Evolutionary conservation across 257 asterid species (phyloP), one percentile per base, ranked within the genome.

Genomic region (Ilex aquifolium): DNA sequence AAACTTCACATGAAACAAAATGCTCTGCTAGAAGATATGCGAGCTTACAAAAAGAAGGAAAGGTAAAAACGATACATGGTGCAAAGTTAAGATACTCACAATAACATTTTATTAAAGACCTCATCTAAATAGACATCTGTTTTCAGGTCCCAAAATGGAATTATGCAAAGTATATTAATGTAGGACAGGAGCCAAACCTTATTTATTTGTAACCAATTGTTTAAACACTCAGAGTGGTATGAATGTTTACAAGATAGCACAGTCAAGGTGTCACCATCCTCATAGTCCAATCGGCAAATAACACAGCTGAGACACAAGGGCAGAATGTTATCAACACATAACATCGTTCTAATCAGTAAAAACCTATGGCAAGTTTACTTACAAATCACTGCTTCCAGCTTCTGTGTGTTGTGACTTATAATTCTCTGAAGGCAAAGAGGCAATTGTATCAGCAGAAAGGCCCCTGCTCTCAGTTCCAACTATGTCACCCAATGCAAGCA

Each of bases 381-480:
- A 91, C 97, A 95, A 79, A 74, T 92, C 99, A 75, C 67, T 76
- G 77, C 59, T 81, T 52, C 90, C 87, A 40, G 80, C 88, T 70
- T 78, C 78, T 8, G 32, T 60, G 74, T 67, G 77, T 75, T 79
- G 82, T 56, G 95, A 80, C 71, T 80, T 83, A 64, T 83, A 92
- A 62, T 75, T 83, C 40, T 75, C 60, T 59, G 95, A 82, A 57
- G 96, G 90, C 80, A 92, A 73, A 59, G 97, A 83, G 66, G 96
- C 87, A 72, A 92, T 85, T 42, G 83, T 76, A 65, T 85, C 91
- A 36, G 84, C 85, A 77, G 99, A 77, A 80, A 92, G 95, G 32
- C 99, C 97, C 79, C 97, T 82, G 75, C 95, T 89, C 79, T 89
- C 87, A 57, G 97, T 89, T 78, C 99, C 99, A 64, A 92, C 91